Evolutionary conservation across 192 early-diverging fungal genomes (phyloP), one percentile per base, ranked within the genome.

Genomic region (Backusella macrospora): DNA sequence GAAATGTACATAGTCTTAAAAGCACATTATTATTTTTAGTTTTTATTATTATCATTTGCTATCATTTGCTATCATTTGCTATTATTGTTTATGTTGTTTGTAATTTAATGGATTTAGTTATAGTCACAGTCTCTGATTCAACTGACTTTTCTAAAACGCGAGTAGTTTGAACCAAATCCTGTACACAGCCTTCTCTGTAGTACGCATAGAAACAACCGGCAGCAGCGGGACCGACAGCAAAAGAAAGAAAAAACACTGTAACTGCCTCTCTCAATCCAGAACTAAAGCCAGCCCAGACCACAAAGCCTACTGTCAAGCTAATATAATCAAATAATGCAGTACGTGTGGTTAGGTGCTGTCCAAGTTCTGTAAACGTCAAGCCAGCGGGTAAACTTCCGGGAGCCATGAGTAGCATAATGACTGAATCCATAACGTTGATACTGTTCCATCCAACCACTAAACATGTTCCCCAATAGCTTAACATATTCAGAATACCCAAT

Each of bases 181-280:
- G 62, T 12, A 76, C 26, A 26, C 21, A 18, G 5, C 21, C 38
- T 21, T 77, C 76, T 62, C 76, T 38, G 15, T 77, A 77, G 6
- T 43, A 45, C 59, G 65, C 39, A 68, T 72, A 77, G 7, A 77
- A 37, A 34, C 62, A 70, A 0, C 65, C 10, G 0, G 68, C 59
- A 5, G 63, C 52, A 42, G 63, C 70, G 45, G 76, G 76, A 6
- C 76, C 76, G 18, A 72, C 21, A 14, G 72, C 34, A 42, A 62
- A n/a, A 18, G 21, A 59, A 15, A 39, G 64, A 0, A 52, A 0
- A 18, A 46, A 12, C 3, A 77, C 69, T 0, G 48, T 15, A 8
- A 72, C 16, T 14, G 16, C 45, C 8, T 16, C 45, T 14, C n/a
- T 39, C 3, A 67, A 16, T 6, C 70, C 70, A 55, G 46, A 37